A percentile compares a stretch with the other conserved stretches of the same genome.
These are phyloP conservation scores for Cyphellophora attinorum DNA, from an alignment of 2,329 filamentous ascomycete genomes.

Conservation along the genomic window DNA sequence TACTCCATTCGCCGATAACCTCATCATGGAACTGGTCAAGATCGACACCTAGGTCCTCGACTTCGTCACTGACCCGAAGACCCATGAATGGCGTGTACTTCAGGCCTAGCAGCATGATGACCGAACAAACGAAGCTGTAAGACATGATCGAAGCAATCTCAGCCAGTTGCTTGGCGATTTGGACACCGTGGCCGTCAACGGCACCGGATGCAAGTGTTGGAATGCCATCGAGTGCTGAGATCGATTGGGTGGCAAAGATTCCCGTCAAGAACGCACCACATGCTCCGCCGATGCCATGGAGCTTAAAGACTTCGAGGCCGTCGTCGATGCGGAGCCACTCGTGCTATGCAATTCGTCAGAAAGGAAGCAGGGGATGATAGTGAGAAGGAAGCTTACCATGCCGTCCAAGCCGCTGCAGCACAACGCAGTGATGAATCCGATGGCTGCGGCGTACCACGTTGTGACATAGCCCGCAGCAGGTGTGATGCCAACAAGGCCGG, in stretches of 20 bases:
- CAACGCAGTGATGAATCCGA: conserved; percentile 45
- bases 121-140: conserved; percentile 45
- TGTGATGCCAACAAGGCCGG: conserved; percentile 82
- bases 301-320: conserved; percentile 47
- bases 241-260: conserved; percentile 40
- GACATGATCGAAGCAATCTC: conserved; percentile 45
- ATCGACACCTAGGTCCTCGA: conserved; percentile 46
- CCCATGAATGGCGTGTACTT: conserved; percentile 42
- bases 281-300: conserved; percentile 38
- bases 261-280: conserved; percentile 49
- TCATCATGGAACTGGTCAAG: conserved; percentile 48
- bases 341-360: too few species aligned
- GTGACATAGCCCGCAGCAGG: conserved; percentile 80
- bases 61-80: conserved; percentile 45
- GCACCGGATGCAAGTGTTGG: conserved; percentile 35
- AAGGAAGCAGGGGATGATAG: conserved; percentile 40
- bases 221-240: conserved; percentile 38
- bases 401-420: conserved; percentile 40
- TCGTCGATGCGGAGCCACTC: conserved; percentile 48
- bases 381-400: too few species aligned
- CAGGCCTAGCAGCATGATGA: conserved; percentile 41
- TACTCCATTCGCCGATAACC: conserved; percentile 43
- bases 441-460: conserved; percentile 51
- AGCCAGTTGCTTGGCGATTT: conserved; percentile 47
- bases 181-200: conserved; percentile 46